Conservation (phyloP, 2,329 filamentous ascomycete species). For the Aureobasidium sp. region DNA sequence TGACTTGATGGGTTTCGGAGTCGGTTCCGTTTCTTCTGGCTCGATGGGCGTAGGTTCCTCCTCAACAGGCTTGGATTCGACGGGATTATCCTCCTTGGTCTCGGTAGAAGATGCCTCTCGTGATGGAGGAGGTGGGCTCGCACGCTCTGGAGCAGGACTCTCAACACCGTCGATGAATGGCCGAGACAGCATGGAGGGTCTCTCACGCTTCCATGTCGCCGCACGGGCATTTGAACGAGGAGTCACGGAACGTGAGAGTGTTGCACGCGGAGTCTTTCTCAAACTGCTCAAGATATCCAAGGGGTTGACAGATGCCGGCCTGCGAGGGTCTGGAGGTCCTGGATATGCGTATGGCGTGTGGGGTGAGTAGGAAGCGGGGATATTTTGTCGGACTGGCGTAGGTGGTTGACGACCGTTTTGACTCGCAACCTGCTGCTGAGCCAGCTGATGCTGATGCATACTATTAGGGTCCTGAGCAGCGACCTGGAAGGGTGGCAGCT, state of each 20-base stretch:
- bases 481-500: constrained; percentile 54
- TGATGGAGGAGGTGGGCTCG: constrained; percentile 31
- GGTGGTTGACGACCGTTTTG: constrained; percentile 29
- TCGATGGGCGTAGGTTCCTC: neutral
- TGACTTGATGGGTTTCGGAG: constrained; percentile 8
- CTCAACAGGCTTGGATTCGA: neutral
- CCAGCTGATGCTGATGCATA: constrained; percentile 34
- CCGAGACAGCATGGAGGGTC: constrained; percentile 28
- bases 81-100: neutral
- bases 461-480: constrained; percentile 46
- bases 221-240: constrained; percentile 6
- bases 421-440: constrained; percentile 12
- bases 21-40: neutral
- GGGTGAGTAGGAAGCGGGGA: constrained; percentile 19
- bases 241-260: constrained; percentile 1
- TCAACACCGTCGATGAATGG: constrained; percentile 26
- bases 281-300: constrained; percentile 11
- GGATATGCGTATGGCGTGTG: constrained; percentile 24
- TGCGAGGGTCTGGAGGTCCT: constrained; percentile 32
- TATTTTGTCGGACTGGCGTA: constrained; percentile 13
- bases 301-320: neutral
- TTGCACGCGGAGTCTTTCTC: constrained; percentile 2
- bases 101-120: neutral
- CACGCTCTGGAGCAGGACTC: constrained; percentile 35
- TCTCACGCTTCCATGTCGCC: constrained; percentile 32